Percentiles rank a stretch among this genome's conserved stretches.
These are phyloP conservation scores for Akanthomyces dipterigenus DNA, from an alignment of 2,329 filamentous ascomycete genomes.

Conservation along the genomic window DNA sequence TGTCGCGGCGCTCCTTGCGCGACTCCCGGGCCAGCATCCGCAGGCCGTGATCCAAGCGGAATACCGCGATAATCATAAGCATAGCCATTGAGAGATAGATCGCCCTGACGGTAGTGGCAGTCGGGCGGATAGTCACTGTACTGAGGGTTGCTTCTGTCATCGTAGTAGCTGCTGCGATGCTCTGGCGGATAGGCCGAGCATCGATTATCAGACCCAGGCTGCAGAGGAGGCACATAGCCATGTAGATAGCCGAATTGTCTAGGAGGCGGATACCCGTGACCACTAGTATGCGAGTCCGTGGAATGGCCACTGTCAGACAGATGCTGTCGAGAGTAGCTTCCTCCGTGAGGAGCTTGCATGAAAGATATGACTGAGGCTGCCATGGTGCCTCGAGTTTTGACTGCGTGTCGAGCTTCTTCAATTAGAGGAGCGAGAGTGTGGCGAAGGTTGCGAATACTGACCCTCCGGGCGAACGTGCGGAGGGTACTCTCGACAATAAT, in stretches of 20 bases:
- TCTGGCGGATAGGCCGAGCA: conserved; percentile 33
- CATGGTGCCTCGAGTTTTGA: conserved; percentile 30
- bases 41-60: conserved; percentile 25
- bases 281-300: conserved; percentile 34
- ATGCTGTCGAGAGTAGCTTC: conserved; percentile 27
- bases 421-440: conserved; percentile 31
- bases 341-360: conserved; percentile 39
- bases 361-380: conserved; percentile 42
- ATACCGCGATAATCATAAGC: conserved; percentile 22
- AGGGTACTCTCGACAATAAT: conserved; percentile 30
- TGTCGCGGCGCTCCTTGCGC: conserved; percentile 50
- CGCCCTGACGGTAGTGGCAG: conserved; percentile 29
- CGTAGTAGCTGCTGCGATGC: conserved; percentile 31
- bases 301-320: conserved; percentile 27
- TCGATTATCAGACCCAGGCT: conserved; percentile 29
- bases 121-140: conserved; percentile 29
- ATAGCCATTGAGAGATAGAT: conserved; percentile 24
- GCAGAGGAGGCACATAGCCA: conserved; percentile 33
- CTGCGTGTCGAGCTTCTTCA: conserved; percentile 30
- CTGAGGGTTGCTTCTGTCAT: conserved; percentile 28
- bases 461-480: conserved; percentile 32
- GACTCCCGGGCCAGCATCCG: conserved; percentile 29
- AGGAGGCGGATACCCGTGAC: conserved; percentile 41
- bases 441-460: conserved; percentile 34
- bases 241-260: conserved; percentile 22